Evolutionary conservation across 768 basidiomycete species (phyloP), one percentile per base, ranked within the genome.

Genomic region (Podaxis sp.): DNA sequence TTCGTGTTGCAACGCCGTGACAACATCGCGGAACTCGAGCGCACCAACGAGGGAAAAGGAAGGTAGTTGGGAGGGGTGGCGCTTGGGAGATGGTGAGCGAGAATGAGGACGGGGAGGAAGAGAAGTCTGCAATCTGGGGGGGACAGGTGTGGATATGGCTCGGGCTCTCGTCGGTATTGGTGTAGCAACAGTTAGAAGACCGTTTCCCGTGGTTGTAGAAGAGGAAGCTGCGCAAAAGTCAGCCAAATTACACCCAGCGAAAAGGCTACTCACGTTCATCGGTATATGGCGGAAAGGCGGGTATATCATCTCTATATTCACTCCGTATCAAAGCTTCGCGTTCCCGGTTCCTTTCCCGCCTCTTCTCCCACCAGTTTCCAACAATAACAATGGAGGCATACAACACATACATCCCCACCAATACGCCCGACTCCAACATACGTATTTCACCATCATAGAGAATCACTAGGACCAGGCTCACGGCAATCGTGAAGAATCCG

Each of bases 1-100:
- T 68, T 95, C 86, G 54, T 80, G 80, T 65, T 87, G 85, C 24
- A 99, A 79, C 0, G 90, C 88, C 11, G 90, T 82, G 22, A 99
- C 90, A 24, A 98, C 91, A 63, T 95, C 89, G 17, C 95, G 84
- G 75, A 99, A 99, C 74, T 99, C 97, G 49, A 99, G 84, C 0
- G 97, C 97, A 8, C 96, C 94, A 4, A 98, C 85, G 1, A 99
- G 83, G 2, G 96, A 98, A 68, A 94, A 94, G 0, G 90, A 92
- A 2, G 90, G 91, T 74, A 93, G 82, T 64, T 85, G 83, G 9
- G 74, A 72, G 40, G 78, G 73, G 51, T 66, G 77, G 25, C 72
- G 75, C 6, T 79, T 70, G 5, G 85, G 83, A 1, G 89, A 84
- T 12, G 84, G 78, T 6, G 85, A 79, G 25, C 78, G 81, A 13